phyloP scores from a whole-genome alignment of 73 alveolate species.

The Paraurostyla sp. region DNA sequence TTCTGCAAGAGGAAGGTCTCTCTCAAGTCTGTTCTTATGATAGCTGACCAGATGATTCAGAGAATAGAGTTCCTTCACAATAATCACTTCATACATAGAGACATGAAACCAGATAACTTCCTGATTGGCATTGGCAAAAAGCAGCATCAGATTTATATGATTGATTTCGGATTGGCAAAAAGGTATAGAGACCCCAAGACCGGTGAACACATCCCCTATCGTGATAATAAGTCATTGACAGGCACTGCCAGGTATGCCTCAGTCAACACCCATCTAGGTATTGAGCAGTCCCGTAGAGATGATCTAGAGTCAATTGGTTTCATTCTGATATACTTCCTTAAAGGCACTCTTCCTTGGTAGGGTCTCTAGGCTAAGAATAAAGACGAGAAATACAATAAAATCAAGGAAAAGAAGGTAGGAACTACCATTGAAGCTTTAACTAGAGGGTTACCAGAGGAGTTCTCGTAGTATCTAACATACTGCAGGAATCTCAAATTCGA shows the following conservation, averaged over 20 bases:
- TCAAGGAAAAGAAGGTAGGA: slow-evolving; percentile 85
- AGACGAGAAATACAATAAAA: slow-evolving; percentile 82
- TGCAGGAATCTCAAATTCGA: slow-evolving; percentile 88
- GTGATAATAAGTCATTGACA: slow-evolving; percentile 87
- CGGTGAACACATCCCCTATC: slow-evolving; percentile 85
- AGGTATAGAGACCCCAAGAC: slow-evolving; percentile 84
- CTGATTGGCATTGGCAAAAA: slow-evolving; percentile 83
- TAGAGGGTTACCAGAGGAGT: slow-evolving; percentile 88
- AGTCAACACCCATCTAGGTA: slow-evolving; percentile 88
- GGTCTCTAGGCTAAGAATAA: slow-evolving; percentile 88
- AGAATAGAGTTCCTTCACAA: slow-evolving; percentile 87
- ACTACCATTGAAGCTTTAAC: slow-evolving; percentile 80
- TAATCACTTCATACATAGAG: slow-evolving; percentile 84
- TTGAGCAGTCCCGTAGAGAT: slow-evolving; percentile 92
- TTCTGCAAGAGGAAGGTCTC: slow-evolving; percentile 87
- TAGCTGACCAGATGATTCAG: slow-evolving; percentile 91
- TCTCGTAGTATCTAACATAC: slow-evolving; percentile 77
- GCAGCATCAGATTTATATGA: slow-evolving; percentile 73
- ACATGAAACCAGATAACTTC: slow-evolving; percentile 90
- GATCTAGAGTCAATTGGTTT: slow-evolving; percentile 92
- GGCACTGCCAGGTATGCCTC: slow-evolving; percentile 95
- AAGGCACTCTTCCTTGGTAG: slow-evolving; percentile 95
- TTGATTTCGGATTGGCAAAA: slow-evolving; percentile 91
- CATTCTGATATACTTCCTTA: slow-evolving; percentile 87
- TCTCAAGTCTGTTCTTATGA: slow-evolving; percentile 89